phyloP scores from a whole-genome alignment of 108 stramenopile genomes.

The Aurantiochytrium sp. region DNA sequence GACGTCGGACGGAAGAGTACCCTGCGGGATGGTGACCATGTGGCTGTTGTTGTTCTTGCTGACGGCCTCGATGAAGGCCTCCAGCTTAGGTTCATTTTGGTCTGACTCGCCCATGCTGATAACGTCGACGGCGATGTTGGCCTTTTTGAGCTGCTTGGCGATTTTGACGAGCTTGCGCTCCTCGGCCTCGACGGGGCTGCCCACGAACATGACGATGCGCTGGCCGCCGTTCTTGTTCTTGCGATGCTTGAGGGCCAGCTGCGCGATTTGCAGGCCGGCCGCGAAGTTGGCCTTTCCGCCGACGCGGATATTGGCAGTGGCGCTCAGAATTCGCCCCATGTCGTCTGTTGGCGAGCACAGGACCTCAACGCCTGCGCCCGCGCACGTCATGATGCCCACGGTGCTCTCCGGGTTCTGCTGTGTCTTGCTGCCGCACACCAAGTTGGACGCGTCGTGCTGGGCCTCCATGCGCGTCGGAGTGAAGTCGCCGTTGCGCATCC shows the following conservation, averaged over 20 bases:
- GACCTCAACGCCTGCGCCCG: slow-evolving; percentile 73
- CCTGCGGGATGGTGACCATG: slow-evolving; percentile 87
- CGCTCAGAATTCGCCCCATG: slow-evolving; percentile 79
- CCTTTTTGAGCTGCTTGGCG: slow-evolving; percentile 83
- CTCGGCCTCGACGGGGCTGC: slow-evolving; percentile 61
- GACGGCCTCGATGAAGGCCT: slow-evolving; percentile 84
- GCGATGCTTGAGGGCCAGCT: slow-evolving; percentile 91
- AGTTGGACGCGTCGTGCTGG: slow-evolving; percentile 92
- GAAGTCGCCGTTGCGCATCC: slow-evolving; percentile 98
- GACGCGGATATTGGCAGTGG: slow-evolving; percentile 65
- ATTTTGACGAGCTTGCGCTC: slow-evolving; percentile 62
- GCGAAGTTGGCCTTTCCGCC: slow-evolving; percentile 66
- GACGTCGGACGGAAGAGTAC: slow-evolving; percentile 86
- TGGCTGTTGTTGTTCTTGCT: slow-evolving; percentile 80
- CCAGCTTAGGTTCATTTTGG: slow-evolving; percentile 76
- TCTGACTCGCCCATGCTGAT: slow-evolving; percentile 85
- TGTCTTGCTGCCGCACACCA: slow-evolving; percentile 81
- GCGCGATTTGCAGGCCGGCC: slow-evolving; percentile 81
- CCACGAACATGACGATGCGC: slow-evolving; percentile 87
- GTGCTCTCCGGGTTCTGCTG: slow-evolving; percentile 90
- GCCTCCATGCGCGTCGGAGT: slow-evolving; percentile 93
- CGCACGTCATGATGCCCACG: slow-evolving; percentile 84
- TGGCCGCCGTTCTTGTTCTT: slow-evolving; percentile 94
- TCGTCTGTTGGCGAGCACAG: slow-evolving; percentile 89
- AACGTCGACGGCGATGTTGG: slow-evolving; percentile 91